These are phyloP conservation scores for Rhodotorula toruloides DNA, from an alignment of 768 basidiomycete species.

Conservation along the genomic window DNA sequence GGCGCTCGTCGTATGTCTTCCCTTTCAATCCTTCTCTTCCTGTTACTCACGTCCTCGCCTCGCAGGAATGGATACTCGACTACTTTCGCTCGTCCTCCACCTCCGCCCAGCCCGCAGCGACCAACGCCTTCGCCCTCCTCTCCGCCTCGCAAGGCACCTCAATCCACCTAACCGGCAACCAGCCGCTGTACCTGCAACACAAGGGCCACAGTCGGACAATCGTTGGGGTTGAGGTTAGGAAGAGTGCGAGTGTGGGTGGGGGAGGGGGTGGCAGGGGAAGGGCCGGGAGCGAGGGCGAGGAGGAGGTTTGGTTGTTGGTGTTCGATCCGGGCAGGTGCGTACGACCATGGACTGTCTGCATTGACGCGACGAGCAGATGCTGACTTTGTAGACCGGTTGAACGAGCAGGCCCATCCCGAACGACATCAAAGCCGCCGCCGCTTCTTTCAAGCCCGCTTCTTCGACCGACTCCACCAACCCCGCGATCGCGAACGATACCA, in stretches of 20 bases:
- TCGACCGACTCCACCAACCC: neutral
- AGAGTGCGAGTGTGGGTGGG: neutral
- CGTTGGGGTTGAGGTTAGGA: slow-evolving; percentile 37
- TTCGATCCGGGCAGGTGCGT: slow-evolving; percentile 38
- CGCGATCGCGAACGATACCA: neutral
- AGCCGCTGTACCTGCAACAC: slow-evolving; percentile 43
- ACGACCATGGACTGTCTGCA: neutral
- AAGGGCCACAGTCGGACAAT: slow-evolving; percentile 40
- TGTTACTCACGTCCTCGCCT: neutral
- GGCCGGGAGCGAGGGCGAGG: neutral
- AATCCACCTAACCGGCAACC: slow-evolving; percentile 15
- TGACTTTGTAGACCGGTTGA: neutral
- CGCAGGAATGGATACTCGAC: slow-evolving; percentile 33
- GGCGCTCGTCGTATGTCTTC: slow-evolving; percentile 11
- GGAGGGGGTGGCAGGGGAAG: neutral
- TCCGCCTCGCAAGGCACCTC: neutral
- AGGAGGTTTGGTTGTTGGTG: slow-evolving; percentile 35
- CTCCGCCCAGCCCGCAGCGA: neutral
- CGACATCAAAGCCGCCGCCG: slow-evolving; percentile 3
- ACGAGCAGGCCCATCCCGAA: slow-evolving; percentile 16
- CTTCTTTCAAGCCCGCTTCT: neutral
- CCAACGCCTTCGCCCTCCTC: neutral
- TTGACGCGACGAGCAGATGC: neutral
- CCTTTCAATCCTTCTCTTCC: neutral
- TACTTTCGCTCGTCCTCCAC: slow-evolving; percentile 33